Base-by-base conservation (phyloP, 208 protist genomes). In the Wallacemonas sp. region DNA sequence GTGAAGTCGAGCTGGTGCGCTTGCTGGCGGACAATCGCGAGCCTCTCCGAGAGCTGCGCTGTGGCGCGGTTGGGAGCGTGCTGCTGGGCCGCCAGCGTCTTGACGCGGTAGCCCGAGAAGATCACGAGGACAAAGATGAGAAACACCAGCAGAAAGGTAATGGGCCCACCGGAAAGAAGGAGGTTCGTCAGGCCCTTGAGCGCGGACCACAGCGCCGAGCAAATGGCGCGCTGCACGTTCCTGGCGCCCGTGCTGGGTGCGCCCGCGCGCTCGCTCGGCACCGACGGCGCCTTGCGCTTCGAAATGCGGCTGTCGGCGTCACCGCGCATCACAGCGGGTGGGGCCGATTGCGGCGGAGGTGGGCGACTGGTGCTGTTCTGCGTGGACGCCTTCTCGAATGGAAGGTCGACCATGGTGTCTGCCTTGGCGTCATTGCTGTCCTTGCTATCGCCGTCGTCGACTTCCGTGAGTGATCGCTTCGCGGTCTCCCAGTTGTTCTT, bases 401-500 rank as follows among this genome's bases (percentile, higher is more conserved):
- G 52, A 4, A 59, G 52, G 22, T 59, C 52, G 5, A 59, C 36
- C 31, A 22, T 7, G 5, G 52, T 59, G 52, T 59, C 52, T 18
- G 29, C 52, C 32, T 59, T 59, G 8, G 26, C 31, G 20, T 49
- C 57, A 20, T 64, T 64, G 57, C 57, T 49, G 16, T 45, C 23
- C 42, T 64, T 46, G 28, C 41, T 50, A 7, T 42, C 42, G 18
- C 10, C 62, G 25, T 67, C 62, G 10, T 20, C 16, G 28, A 16
- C 28, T 12, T 25, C 14, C 3, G 31, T 20, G 52, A 33, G 16
- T 2, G 26, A 3, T 50, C 64, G 76, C 41, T 67, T 70, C 26
- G 48, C 57, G 22, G 67, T 32, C 57, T 84, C 70, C 70, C 82
- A 65, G 42, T 67, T 68, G 36, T 41, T 46, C 65, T 72, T 87